Conservation (phyloP, 495 filamentous ascomycete genomes). For the Xylaria acuta region DNA sequence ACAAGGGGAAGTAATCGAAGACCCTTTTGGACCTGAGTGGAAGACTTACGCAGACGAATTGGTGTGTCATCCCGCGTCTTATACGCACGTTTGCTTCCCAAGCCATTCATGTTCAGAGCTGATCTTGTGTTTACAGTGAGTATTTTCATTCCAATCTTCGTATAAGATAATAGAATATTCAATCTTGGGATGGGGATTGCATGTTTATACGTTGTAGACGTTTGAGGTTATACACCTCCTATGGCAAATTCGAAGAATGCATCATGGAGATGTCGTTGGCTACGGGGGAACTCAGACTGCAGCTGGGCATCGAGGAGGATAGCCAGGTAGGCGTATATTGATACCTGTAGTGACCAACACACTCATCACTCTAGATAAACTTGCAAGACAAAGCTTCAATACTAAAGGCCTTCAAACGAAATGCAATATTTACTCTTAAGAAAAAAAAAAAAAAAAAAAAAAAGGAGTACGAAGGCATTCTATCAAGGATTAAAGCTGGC, state of each 20-base stretch:
- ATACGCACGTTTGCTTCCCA: not conserved
- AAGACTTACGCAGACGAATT: not conserved
- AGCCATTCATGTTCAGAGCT: not conserved
- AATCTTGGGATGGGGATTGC: not conserved
- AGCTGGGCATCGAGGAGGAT: not conserved
- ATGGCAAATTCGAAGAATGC: not conserved
- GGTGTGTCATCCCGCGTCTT: not conserved
- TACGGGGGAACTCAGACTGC: not conserved
- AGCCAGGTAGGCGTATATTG: not conserved
- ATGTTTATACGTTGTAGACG: not conserved
- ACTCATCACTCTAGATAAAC: not conserved
- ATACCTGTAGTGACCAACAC: not conserved
- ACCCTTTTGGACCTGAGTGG: conserved; percentile 5
- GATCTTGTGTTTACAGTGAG: not conserved
- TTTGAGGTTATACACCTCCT: not conserved
- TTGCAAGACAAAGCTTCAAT: not conserved
- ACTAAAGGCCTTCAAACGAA: not conserved
- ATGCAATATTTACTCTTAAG: not conserved
- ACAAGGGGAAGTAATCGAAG: too few relatives aligned
- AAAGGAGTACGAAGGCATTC: not conserved
- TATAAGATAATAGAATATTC: not conserved
- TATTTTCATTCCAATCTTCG: not conserved
- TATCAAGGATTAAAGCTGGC: not conserved
- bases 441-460: too few relatives aligned
- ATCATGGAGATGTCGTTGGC: not conserved